A percentile compares a stretch with the other conserved stretches of the same genome.
These are phyloP conservation scores for Coemansia sp. DNA, from an alignment of 192 early-diverging fungal species.

Conservation along the genomic window DNA sequence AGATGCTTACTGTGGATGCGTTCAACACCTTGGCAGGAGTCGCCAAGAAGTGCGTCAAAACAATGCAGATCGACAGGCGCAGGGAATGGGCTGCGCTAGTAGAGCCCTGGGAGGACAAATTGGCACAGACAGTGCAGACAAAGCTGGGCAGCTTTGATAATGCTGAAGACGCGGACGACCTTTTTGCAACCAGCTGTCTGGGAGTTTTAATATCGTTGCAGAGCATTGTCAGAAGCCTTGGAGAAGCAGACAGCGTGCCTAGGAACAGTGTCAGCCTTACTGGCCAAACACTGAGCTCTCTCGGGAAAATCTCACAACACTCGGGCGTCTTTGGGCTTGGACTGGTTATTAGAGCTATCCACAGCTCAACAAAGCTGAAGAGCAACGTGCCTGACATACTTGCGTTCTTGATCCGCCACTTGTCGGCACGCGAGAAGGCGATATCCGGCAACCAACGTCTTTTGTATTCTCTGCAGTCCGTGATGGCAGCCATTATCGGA, in stretches of 20 bases:
- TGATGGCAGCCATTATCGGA: slow-evolving; percentile 12
- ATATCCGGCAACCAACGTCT: background rate
- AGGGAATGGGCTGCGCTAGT: slow-evolving; percentile 25
- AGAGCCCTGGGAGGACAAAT: slow-evolving; percentile 10
- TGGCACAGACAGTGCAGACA: background rate
- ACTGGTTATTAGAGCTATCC: slow-evolving; percentile 15
- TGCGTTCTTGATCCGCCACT: slow-evolving; percentile 19
- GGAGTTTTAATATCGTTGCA: slow-evolving; percentile 14
- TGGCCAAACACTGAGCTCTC: background rate
- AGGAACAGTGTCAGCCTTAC: background rate
- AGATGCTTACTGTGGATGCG: slow-evolving; percentile 19
- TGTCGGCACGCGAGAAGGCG: slow-evolving; percentile 4
- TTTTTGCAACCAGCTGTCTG: slow-evolving; percentile 6
- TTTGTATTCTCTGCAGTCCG: slow-evolving; percentile 11
- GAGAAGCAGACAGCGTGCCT: background rate
- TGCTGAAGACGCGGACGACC: background rate
- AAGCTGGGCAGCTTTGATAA: background rate
- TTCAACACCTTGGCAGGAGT: slow-evolving; percentile 18
- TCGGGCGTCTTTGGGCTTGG: slow-evolving; percentile 11
- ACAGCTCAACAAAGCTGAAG: slow-evolving; percentile 3
- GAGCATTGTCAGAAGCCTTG: slow-evolving; percentile 10
- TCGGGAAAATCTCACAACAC: slow-evolving; percentile 3
- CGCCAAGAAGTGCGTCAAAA: slow-evolving; percentile 14
- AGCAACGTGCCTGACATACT: slow-evolving; percentile 8
- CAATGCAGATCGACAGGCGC: background rate